phyloP scores from a whole-genome alignment of 1,139 yeast genomes.

The Geotrichum candidum region DNA sequence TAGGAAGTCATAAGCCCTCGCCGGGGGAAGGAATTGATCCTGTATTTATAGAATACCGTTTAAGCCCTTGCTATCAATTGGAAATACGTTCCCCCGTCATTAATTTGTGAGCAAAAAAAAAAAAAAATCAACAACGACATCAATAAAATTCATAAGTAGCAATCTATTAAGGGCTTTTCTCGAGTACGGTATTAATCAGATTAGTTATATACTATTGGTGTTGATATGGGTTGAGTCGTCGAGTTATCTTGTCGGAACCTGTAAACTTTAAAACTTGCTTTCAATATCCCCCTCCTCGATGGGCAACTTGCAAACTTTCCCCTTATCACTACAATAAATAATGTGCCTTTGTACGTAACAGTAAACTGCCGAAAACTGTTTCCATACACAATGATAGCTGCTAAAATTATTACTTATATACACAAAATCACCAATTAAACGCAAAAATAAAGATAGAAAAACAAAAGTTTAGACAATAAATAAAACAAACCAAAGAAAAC shows the following conservation, averaged over 20 bases:
- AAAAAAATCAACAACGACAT: neutral
- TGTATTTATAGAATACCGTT: neutral
- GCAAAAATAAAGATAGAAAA: neutral
- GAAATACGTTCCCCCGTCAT: neutral
- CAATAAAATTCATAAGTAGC: neutral
- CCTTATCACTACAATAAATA: neutral
- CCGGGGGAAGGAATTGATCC: neutral
- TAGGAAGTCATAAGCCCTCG: no score
- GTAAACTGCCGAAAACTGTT: neutral
- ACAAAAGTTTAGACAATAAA: neutral
- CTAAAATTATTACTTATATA: neutral
- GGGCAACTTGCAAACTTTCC: neutral
- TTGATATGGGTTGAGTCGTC: neutral
- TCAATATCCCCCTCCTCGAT: neutral
- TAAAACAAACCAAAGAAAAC: neutral
- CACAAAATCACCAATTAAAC: slow-evolving; percentile 1
- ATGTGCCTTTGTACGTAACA: no score
- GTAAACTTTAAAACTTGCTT: neutral
- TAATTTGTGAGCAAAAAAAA: neutral
- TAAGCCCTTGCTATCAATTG: neutral
- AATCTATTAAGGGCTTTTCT: neutral
- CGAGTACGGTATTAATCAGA: neutral
- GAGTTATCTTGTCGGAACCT: neutral
- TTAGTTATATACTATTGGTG: no score
- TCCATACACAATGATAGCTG: neutral